phyloP scores from a whole-genome alignment of 225 moss, liverwort and hornwort species.

The Antitrichia curtipendula region DNA sequence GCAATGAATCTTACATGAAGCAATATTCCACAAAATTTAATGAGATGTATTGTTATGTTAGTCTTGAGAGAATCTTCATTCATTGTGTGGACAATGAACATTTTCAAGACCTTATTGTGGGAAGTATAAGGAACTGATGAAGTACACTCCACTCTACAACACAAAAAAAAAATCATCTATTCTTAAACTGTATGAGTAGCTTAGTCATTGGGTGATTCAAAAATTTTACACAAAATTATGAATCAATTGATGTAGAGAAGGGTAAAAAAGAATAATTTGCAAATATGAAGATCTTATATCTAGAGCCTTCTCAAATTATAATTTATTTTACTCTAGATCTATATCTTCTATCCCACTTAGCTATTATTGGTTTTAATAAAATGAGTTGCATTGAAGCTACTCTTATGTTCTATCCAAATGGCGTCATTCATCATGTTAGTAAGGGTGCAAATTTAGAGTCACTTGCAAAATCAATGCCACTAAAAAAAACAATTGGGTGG shows the following conservation, averaged over 20 bases:
- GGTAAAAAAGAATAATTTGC: neutral
- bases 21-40: neutral
- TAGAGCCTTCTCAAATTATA: neutral
- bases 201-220: no score
- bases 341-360: fast-evolving
- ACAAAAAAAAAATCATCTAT: neutral
- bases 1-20: fast-evolving
- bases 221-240: neutral
- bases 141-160: fast-evolving
- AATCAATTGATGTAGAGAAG: no score
- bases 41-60: neutral
- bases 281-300: neutral
- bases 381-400: neutral
- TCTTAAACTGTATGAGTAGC: fast-evolving
- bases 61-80: neutral
- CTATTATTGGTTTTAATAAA: neutral
- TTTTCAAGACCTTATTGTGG: neutral
- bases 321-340: neutral
- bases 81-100: fast-evolving
- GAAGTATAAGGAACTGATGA: fast-evolving
- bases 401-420: neutral
- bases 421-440: fast-evolving
- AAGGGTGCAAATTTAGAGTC: neutral
- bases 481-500: neutral
- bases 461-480: neutral